Conservation (phyloP, 2,329 filamentous ascomycete species). For the Tolypocladium nubicola region DNA sequence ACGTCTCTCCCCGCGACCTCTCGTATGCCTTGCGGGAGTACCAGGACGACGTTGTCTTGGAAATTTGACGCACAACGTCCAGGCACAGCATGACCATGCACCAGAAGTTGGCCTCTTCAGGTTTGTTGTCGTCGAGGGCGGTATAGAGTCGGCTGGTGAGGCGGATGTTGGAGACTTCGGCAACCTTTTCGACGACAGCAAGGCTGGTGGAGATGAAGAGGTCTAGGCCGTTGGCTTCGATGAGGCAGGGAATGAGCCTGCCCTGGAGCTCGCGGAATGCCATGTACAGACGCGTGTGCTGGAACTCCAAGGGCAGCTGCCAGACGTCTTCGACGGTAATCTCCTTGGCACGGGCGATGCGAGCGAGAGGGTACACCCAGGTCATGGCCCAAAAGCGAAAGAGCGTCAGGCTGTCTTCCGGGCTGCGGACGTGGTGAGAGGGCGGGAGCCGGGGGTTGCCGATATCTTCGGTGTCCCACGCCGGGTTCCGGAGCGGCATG, state of each 20-base stretch:
- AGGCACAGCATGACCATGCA: conserved; percentile 23
- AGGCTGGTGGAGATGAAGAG: conserved; percentile 57
- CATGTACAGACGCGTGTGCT: conserved; percentile 64
- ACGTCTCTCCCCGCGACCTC: conserved; percentile 62
- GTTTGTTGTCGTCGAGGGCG: conserved; percentile 19
- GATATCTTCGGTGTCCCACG: conserved; percentile 21
- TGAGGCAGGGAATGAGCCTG: conserved; percentile 57
- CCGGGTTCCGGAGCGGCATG: conserved; percentile 26
- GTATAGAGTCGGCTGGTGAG: conserved; percentile 25
- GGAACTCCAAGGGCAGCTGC: conserved; percentile 69
- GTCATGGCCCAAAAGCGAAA: conserved; percentile 80
- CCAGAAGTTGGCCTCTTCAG: conserved; percentile 23
- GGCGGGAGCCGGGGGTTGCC: conserved; percentile 16
- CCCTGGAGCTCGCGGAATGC: conserved; percentile 65
- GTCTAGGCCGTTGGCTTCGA: conserved; percentile 72
- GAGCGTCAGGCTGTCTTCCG: conserved; percentile 69
- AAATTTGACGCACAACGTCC: conserved; percentile 21
- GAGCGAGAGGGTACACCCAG: conserved; percentile 71
- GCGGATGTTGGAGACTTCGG: conserved; percentile 26
- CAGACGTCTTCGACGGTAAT: conserved; percentile 74
- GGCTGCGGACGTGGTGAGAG: conserved; percentile 41
- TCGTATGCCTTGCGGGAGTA: conserved; percentile 79
- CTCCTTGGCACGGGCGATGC: conserved; percentile 50
- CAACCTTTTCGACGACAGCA: conserved; percentile 39
- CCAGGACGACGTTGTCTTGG: conserved; percentile 47